A percentile compares a stretch with the other conserved stretches of the same genome.
Conservation (phyloP, 2,329 filamentous ascomycete species). For the Colletotrichum chrysophilum region DNA sequence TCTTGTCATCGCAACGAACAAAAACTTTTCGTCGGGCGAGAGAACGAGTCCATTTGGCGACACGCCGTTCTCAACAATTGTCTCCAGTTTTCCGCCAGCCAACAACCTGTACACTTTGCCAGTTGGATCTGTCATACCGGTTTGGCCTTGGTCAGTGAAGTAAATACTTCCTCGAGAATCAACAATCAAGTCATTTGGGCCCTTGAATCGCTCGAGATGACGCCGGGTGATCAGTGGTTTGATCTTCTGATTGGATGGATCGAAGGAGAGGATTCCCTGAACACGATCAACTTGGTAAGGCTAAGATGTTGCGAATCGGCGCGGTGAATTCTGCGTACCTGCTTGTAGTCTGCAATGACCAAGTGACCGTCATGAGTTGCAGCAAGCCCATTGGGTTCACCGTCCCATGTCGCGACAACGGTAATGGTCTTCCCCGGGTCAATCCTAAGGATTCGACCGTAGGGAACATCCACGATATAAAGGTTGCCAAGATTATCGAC, state of each 20-base stretch:
- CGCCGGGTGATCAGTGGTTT: conserved; percentile 35
- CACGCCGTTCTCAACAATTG: conserved; percentile 39
- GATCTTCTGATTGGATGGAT: conserved; percentile 32
- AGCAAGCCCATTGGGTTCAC: conserved; percentile 45
- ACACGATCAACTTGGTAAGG: neutral
- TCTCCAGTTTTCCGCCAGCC: conserved; percentile 39
- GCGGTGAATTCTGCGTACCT: conserved; percentile 29
- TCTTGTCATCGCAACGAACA: conserved; percentile 45
- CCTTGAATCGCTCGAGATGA: conserved; percentile 48
- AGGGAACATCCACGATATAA: conserved; percentile 43
- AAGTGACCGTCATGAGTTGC: conserved; percentile 36
- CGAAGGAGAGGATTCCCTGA: conserved; percentile 41
- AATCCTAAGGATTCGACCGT: conserved; percentile 42
- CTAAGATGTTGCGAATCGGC: too few species aligned
- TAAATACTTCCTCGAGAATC: conserved; percentile 41
- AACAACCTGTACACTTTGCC: conserved; percentile 42
- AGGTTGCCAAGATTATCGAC: conserved; percentile 35
- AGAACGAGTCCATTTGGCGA: conserved; percentile 45
- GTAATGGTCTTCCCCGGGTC: conserved; percentile 30
- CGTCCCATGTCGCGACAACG: conserved; percentile 40
- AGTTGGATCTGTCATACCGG: conserved; percentile 45
- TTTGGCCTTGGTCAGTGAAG: conserved; percentile 51
- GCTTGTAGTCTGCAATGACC: conserved; percentile 46
- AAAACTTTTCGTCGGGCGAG: conserved; percentile 40
- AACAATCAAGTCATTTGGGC: conserved; percentile 45